Percentiles rank a stretch among this genome's conserved stretches.
Evolutionary conservation across 139 green algal genomes (phyloP).

Genomic region (Chlamydomonas incerta): DNA sequence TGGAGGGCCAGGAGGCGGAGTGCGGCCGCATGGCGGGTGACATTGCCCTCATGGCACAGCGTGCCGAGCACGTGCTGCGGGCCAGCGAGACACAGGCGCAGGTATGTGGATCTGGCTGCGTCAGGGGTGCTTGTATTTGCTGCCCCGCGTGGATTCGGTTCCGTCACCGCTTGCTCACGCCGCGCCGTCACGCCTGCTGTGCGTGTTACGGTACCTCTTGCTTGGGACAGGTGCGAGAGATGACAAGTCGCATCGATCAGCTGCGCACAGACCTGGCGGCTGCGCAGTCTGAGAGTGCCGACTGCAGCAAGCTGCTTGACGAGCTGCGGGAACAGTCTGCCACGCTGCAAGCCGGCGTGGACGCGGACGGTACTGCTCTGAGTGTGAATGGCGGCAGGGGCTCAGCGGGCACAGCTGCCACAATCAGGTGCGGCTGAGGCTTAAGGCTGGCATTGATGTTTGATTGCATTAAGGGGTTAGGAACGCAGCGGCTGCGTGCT

Average conservation of each 20-base stretch:
- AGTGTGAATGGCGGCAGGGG: no score
- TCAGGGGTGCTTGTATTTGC: no score
- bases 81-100: constrained; percentile 27
- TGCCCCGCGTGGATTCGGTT: no score
- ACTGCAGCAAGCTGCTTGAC: neutral
- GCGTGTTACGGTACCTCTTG: no score
- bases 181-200: no score
- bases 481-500: no score
- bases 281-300: neutral
- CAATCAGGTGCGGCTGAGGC: no score
- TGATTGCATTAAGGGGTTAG: no score
- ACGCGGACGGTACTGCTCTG: no score
- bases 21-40: neutral
- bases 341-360: neutral
- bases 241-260: neutral
- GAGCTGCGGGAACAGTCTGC: neutral
- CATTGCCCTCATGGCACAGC: neutral
- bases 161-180: no score
- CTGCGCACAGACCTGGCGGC: neutral
- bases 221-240: constrained; percentile 4
- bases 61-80: constrained; percentile 4
- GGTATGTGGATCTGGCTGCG: neutral
- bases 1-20: neutral
- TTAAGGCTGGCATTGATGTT: no score
- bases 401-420: neutral